Percentiles rank a stretch among this genome's conserved stretches.
These are phyloP conservation scores for Diplodia intermedia DNA, from an alignment of 2,329 filamentous ascomycete genomes.

Conservation along the genomic window DNA sequence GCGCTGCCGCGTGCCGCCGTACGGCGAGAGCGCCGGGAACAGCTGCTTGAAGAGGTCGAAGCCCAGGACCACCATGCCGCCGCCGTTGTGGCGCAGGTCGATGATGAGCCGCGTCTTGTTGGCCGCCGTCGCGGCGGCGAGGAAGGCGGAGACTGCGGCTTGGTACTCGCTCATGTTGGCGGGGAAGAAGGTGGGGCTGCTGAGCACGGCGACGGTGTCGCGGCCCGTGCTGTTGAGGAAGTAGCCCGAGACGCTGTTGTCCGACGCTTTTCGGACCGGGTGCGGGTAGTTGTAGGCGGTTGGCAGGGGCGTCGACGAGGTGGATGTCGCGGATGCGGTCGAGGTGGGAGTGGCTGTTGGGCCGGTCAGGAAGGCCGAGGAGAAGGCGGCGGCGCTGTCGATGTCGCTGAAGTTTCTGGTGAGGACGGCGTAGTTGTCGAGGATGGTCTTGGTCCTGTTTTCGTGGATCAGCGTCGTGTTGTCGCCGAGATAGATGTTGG, in stretches of 20 bases:
- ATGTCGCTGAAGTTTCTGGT: conserved; percentile 46
- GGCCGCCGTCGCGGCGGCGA: conserved; percentile 54
- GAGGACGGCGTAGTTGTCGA: conserved; percentile 44
- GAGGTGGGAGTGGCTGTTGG: too few species aligned
- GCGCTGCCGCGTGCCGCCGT: conserved; percentile 56
- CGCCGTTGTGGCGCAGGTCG: conserved; percentile 67
- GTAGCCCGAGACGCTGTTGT: conserved; percentile 54
- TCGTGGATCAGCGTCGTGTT: conserved; percentile 47
- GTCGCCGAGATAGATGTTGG: conserved; percentile 40
- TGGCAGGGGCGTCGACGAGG: too few species aligned
- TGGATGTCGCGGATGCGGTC: too few species aligned
- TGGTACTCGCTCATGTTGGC: conserved; percentile 47
- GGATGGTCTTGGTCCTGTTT: conserved; percentile 45
- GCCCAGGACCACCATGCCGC: conserved; percentile 56
- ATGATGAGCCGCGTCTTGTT: conserved; percentile 69
- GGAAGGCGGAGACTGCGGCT: conserved; percentile 52
- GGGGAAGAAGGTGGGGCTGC: conserved; percentile 50
- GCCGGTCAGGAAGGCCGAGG: conserved; percentile 48
- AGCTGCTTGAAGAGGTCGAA: conserved; percentile 61
- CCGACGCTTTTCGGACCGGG: conserved; percentile 45
- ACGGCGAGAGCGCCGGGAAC: conserved; percentile 56
- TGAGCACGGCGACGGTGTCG: conserved; percentile 56
- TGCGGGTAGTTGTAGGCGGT: conserved; percentile 49
- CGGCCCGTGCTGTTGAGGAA: conserved; percentile 51
- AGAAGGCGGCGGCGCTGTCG: conserved; percentile 51